Percentiles rank a stretch among this genome's conserved stretches.
These are phyloP conservation scores for Aspergillus sclerotialis DNA, from an alignment of 2,329 filamentous ascomycete genomes.

Conservation along the genomic window DNA sequence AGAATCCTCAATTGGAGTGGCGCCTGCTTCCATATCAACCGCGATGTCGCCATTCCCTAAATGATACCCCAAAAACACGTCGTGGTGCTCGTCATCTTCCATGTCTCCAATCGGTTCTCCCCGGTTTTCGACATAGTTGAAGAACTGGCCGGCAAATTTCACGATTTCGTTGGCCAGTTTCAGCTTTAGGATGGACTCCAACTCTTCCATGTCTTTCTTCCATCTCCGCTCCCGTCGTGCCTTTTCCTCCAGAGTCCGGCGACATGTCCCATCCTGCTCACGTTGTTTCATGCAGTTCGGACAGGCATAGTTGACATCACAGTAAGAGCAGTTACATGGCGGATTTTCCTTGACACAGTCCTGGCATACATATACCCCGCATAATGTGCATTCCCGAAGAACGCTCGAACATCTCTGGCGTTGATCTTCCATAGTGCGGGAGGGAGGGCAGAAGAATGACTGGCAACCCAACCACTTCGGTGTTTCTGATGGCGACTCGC, in stretches of 20 bases:
- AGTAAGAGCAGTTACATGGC: slow-evolving; percentile 40
- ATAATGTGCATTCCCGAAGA: slow-evolving; percentile 39
- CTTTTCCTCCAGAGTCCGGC: slow-evolving; percentile 32
- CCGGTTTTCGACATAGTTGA: slow-evolving; percentile 19
- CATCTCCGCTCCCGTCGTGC: slow-evolving; percentile 32
- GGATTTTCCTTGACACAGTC: slow-evolving; percentile 35
- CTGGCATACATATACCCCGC: slow-evolving; percentile 40
- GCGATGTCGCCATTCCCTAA: too few relatives aligned
- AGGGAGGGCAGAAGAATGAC: slow-evolving; percentile 42
- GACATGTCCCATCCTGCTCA: slow-evolving; percentile 33
- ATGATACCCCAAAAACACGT: too few relatives aligned
- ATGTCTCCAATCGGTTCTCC: slow-evolving; percentile 5
- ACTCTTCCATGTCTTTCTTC: slow-evolving; percentile 33
- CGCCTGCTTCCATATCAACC: too few relatives aligned
- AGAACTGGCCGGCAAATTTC: slow-evolving; percentile 36
- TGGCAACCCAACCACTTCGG: slow-evolving; percentile 42
- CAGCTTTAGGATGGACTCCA: slow-evolving; percentile 32
- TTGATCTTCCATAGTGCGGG: slow-evolving; percentile 37
- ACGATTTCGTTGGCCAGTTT: slow-evolving; percentile 38
- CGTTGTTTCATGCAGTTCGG: slow-evolving; percentile 36
- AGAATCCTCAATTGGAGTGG: too few relatives aligned
- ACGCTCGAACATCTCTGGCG: slow-evolving; percentile 38
- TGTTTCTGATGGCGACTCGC: slow-evolving; percentile 28
- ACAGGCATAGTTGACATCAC: slow-evolving; percentile 36
- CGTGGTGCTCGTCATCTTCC: too few relatives aligned